Percentiles rank a stretch among this genome's conserved stretches.
These are phyloP conservation scores for Cystobasidium slooffiae DNA, from an alignment of 1,284 basidiomycete genomes.

Conservation along the genomic window DNA sequence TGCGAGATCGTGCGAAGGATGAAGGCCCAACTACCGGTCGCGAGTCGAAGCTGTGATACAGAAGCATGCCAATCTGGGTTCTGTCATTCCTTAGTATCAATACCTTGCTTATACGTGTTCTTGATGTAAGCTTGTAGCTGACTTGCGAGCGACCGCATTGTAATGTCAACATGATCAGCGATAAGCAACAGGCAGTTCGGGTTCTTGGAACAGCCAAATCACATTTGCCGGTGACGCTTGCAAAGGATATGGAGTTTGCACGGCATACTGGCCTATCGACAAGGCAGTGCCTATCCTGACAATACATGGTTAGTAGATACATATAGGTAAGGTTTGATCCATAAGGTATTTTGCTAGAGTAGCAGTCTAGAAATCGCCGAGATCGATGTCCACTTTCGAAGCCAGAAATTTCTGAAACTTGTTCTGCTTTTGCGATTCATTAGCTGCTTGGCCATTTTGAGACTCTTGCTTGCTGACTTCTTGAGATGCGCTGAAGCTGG, in stretches of 20 bases:
- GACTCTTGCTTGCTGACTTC: not conserved
- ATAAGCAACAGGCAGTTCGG: too few species aligned
- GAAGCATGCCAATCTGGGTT: not conserved
- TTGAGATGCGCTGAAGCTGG: conserved; percentile 8
- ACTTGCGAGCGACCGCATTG: too few species aligned
- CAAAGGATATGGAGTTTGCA: not conserved
- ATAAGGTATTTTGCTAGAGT: not conserved
- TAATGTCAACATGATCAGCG: too few species aligned
- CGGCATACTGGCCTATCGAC: not conserved
- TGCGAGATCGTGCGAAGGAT: conserved; percentile 43
- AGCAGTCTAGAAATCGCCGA: conserved; percentile 32
- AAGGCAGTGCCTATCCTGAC: too few species aligned
- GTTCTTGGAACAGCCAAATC: not conserved
- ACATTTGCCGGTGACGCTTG: not conserved
- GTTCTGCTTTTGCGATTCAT: conserved; percentile 11
- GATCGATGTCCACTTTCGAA: conserved; percentile 39
- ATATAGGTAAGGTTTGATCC: not conserved
- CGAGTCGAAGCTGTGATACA: conserved; percentile 40
- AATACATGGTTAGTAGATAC: not conserved
- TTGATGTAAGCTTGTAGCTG: too few species aligned
- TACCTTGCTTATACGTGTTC: too few species aligned
- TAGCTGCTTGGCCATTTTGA: conserved; percentile 1
- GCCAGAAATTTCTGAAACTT: conserved; percentile 37
- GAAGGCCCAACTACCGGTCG: conserved; percentile 33
- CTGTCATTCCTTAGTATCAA: not conserved